These are phyloP conservation scores for Globisporangium yorkense DNA, from an alignment of 352 stramenopile species.

Conservation along the genomic window DNA sequence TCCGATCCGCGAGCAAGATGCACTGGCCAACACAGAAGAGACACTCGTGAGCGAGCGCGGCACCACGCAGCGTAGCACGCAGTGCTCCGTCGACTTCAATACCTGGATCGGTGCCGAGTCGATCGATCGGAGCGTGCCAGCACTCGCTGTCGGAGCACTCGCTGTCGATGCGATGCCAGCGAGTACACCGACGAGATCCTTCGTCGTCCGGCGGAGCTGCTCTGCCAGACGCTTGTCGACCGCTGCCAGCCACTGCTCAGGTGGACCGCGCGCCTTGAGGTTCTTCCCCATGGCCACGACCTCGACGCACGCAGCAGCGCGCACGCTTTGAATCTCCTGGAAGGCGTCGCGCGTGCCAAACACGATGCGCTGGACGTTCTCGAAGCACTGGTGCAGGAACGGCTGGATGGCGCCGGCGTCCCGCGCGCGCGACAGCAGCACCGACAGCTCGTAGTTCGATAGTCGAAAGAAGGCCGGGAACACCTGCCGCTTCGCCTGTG, in stretches of 20 bases:
- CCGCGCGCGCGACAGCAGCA: conserved; percentile 35
- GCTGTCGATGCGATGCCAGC: conserved; percentile 4
- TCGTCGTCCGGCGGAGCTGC: conserved; percentile 46
- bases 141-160: not conserved
- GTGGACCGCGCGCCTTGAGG: conserved; percentile 58
- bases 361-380: conserved; percentile 55
- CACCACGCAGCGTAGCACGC: not conserved
- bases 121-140: not conserved
- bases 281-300: conserved; percentile 64
- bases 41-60: not conserved
- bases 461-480: conserved; percentile 65
- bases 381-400: conserved; percentile 62
- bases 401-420: conserved; percentile 45
- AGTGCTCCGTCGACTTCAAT: not conserved
- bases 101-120: conserved; percentile 26
- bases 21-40: conserved; percentile 9
- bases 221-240: conserved; percentile 56
- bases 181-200: conserved; percentile 29
- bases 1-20: conserved; percentile 42
- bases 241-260: conserved; percentile 59
- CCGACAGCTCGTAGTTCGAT: conserved; percentile 52
- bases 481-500: conserved; percentile 43
- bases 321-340: conserved; percentile 51
- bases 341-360: conserved; percentile 53
- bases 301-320: conserved; percentile 30